Percentiles rank a stretch among this genome's conserved stretches.
Evolutionary conservation across 768 basidiomycete genomes (phyloP).

Genomic region (Tylopilus sp.): DNA sequence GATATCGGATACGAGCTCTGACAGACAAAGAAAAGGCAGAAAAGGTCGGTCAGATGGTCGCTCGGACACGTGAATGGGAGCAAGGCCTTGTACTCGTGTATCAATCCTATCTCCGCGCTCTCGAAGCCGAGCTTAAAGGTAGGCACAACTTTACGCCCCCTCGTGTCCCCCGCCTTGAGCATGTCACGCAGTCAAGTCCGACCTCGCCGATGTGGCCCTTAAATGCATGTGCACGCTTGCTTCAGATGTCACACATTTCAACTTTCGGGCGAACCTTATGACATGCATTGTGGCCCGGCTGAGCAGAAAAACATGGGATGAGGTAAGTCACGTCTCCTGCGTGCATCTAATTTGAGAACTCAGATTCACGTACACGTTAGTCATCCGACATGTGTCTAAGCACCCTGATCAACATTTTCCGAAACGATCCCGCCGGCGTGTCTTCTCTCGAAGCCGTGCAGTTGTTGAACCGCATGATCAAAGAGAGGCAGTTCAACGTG

Average conservation of each 20-base stretch:
- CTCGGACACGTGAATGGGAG: conserved; percentile 89
- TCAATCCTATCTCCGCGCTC: conserved; percentile 79
- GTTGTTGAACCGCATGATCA: conserved; percentile 91
- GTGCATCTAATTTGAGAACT: conserved; percentile 2
- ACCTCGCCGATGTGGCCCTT: conserved; percentile 65
- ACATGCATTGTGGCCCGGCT: conserved; percentile 77
- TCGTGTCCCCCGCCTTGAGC: conserved; percentile 17
- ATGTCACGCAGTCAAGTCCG: conserved; percentile 51
- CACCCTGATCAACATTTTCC: conserved; percentile 79
- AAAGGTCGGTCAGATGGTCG: conserved; percentile 92
- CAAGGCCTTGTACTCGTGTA: conserved; percentile 88
- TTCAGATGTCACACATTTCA: conserved; percentile 88
- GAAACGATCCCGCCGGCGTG: conserved; percentile 72
- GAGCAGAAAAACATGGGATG: conserved; percentile 86
- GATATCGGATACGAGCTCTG: conserved; percentile 89
- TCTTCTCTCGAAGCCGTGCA: conserved; percentile 88
- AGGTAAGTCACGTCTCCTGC: conserved; percentile 48
- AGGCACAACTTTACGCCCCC: conserved; percentile 15
- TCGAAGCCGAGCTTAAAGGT: conserved; percentile 88
- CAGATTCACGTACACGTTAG: conserved; percentile 39
- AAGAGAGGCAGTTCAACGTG: conserved; percentile 86
- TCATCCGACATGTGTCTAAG: conserved; percentile 82
- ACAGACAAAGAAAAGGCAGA: conserved; percentile 89
- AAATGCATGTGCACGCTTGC: conserved; percentile 87
- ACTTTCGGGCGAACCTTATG: conserved; percentile 92